Conservation (phyloP, 352 stramenopile species). For the Pythium diclinum region DNA sequence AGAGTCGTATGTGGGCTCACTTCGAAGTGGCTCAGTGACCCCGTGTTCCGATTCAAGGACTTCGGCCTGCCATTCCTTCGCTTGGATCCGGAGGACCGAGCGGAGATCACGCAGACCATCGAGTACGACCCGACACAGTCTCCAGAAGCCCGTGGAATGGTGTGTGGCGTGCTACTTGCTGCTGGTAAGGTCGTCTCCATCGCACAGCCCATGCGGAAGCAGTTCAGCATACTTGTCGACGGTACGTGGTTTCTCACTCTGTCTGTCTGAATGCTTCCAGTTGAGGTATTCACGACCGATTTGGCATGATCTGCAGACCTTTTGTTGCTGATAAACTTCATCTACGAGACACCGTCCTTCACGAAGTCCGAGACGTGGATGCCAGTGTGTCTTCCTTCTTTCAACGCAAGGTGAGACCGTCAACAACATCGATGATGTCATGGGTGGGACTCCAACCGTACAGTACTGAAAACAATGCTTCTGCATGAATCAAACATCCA, state of each 20-base stretch:
- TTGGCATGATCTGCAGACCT: conserved; percentile 39
- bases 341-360: conserved; percentile 68
- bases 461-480: conserved; percentile 1
- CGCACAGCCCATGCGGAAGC: conserved; percentile 52
- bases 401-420: conserved; percentile 50
- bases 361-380: conserved; percentile 67
- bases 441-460: neutral
- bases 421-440: too few relatives aligned
- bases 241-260: conserved; percentile 28
- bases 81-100: conserved; percentile 37
- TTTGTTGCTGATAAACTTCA: conserved; percentile 62
- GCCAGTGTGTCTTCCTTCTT: conserved; percentile 59
- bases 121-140: conserved; percentile 33
- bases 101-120: conserved; percentile 44
- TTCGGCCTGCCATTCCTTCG: conserved; percentile 52
- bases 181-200: conserved; percentile 52
- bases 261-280: neutral
- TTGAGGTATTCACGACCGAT: neutral
- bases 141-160: conserved; percentile 35
- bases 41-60: conserved; percentile 40
- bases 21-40: conserved; percentile 38
- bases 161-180: conserved; percentile 57
- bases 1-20: conserved; percentile 40
- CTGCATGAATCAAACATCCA: conserved; percentile 12
- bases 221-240: conserved; percentile 63